Evolutionary conservation across 2,329 filamentous ascomycete genomes (phyloP), one percentile per base, ranked within the genome.

Genomic region (Clonostachys chloroleuca): DNA sequence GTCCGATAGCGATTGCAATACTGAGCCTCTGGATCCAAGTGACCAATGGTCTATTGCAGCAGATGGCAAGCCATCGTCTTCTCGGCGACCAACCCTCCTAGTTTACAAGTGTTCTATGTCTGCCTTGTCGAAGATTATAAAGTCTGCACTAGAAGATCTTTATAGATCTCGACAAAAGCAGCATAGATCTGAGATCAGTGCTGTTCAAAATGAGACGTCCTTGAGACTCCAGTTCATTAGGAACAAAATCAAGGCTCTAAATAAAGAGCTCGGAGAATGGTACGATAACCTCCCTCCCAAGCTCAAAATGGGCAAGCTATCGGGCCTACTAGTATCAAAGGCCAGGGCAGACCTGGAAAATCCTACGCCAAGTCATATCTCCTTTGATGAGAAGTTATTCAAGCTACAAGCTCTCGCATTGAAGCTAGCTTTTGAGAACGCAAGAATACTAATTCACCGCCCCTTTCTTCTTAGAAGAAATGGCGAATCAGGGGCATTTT

Each of bases 401-500:
- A 53, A 58, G 9, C 51, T 67, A 0, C 64, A 67, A 43, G 59
- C 62, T 0, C 55, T 68, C 4, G 50, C 60, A 0, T 52, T 68
- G 3, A 51, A 58, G 40, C 52, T 68, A 4, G 62, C 62, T 0
- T 67, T 56, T 34, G 56, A 68, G 14, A 67, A 66, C 35, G 54
- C 62, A 0, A 58, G 50, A 7, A 68, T 68, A 0, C 42, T 68
- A 0, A 46, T 62, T 0, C 52, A 67, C 17, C 14, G 36, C 12
- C 36, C 36, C 1, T 12, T 39, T 39, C 14, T 39, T 18, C 12
- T 39, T n/a, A 12, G 17, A n/a, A 39, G 12, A n/a, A 7, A n/a
- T 12, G 36, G 24, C 24, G 9, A 30, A 4, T 2, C 2, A 10
- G 5, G 2, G 24, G 3, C 4, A 10, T 39, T n/a, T 4, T 12